These are phyloP conservation scores for Fusarium keratoplasticum DNA, from an alignment of 2,329 filamentous ascomycete species.

Conservation along the genomic window DNA sequence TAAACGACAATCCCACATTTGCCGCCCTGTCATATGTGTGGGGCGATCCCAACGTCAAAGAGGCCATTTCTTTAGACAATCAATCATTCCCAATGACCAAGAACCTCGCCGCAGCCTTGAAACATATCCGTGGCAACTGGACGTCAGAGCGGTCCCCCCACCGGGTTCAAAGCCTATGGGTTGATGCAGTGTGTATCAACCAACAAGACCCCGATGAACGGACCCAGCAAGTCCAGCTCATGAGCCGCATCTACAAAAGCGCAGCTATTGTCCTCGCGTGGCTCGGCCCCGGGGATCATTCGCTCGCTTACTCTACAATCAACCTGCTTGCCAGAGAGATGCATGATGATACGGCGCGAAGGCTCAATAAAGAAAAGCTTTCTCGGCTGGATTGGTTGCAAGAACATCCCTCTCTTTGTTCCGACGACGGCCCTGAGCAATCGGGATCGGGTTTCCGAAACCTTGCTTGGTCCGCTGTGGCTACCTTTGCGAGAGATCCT, in stretches of 20 bases:
- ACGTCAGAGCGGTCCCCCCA: background rate
- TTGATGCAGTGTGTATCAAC: background rate
- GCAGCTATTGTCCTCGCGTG: background rate
- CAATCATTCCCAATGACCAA: background rate
- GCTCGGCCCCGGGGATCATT: background rate
- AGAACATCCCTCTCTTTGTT: background rate
- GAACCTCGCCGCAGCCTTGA: background rate
- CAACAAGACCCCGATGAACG: background rate
- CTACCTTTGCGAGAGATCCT: background rate
- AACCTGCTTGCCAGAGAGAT: background rate
- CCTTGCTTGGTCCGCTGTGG: background rate
- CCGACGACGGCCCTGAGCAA: background rate
- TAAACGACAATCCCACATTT: background rate
- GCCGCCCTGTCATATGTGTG: slow-evolving; percentile 44
- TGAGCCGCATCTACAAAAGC: background rate
- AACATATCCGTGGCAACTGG: background rate
- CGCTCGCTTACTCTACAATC: background rate
- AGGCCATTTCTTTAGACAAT: background rate
- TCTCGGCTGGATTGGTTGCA: background rate
- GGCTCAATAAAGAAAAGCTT: background rate
- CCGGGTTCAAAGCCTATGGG: background rate
- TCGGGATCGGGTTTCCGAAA: background rate
- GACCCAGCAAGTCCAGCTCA: background rate
- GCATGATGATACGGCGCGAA: background rate
- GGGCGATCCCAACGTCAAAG: slow-evolving; percentile 49